Conservation (phyloP, 371 early-diverging fungal genomes). For the Polyrhizophydium stewartii region DNA sequence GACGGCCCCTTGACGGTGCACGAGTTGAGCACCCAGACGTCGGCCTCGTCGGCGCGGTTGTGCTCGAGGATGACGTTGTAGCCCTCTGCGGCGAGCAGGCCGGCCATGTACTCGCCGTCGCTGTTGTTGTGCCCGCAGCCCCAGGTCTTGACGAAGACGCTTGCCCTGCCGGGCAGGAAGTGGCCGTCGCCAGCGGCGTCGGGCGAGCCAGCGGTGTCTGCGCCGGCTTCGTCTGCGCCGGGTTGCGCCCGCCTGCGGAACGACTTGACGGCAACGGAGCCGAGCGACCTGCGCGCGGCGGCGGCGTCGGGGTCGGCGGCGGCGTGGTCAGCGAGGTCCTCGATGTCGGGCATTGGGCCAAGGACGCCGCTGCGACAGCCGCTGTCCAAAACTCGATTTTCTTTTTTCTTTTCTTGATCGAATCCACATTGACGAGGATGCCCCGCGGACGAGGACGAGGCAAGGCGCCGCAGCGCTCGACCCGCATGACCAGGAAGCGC, state of each 20-base stretch:
- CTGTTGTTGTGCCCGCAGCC: conserved; percentile 35
- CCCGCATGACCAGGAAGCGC: no score
- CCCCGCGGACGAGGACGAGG: no score
- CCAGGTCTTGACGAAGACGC: conserved; percentile 44
- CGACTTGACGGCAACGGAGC: conserved; percentile 8
- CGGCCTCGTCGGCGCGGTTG: conserved; percentile 25
- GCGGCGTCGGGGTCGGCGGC: neutral
- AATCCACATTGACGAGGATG: no score
- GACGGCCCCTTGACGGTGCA: conserved; percentile 55
- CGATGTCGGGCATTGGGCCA: neutral
- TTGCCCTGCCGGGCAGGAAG: conserved; percentile 36
- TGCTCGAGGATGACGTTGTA: conserved; percentile 37
- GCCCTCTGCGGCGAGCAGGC: conserved; percentile 41
- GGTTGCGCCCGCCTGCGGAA: neutral
- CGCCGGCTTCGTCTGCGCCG: neutral
- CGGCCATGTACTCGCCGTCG: conserved; percentile 54
- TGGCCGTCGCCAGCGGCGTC: conserved; percentile 2
- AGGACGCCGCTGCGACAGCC: no score
- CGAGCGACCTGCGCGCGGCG: neutral
- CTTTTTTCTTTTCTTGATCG: no score
- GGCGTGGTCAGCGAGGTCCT: neutral
- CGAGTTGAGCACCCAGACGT: conserved; percentile 51
- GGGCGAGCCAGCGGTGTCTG: neutral
- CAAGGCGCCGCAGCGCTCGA: no score
- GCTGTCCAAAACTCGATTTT: no score